These are phyloP conservation scores for Dianthus caryophyllus DNA, from an alignment of 148 eudicot genomes.

Conservation along the genomic window DNA sequence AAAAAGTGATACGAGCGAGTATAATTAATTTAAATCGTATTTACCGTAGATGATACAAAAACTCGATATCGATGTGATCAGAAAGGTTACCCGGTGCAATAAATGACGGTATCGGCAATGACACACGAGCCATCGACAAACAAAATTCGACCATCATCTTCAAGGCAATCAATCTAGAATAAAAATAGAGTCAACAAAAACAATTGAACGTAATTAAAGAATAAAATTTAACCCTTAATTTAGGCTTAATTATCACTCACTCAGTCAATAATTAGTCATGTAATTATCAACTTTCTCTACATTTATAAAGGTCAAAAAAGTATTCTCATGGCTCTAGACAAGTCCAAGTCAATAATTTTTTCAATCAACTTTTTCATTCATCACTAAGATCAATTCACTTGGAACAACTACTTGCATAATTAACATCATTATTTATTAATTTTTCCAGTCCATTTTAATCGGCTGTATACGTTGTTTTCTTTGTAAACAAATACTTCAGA, in stretches of 20 bases:
- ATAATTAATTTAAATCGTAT: no score
- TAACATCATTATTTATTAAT: no score
- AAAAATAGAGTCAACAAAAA: slow-evolving; percentile 17
- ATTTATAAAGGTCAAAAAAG: slow-evolving; percentile 14
- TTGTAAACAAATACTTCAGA: no score
- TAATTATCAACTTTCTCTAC: slow-evolving; percentile 1
- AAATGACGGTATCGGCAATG: slow-evolving; percentile 60
- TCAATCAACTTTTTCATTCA: neutral
- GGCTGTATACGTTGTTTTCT: no score
- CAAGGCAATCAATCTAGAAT: slow-evolving; percentile 50
- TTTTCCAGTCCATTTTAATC: no score
- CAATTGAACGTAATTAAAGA: neutral
- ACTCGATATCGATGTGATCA: no score
- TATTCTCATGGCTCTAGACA: slow-evolving; percentile 14
- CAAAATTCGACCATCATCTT: slow-evolving; percentile 54
- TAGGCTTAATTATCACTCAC: neutral
- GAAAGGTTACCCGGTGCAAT: slow-evolving; percentile 64
- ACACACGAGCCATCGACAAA: slow-evolving; percentile 57
- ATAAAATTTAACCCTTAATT: no score
- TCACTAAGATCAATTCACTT: no score
- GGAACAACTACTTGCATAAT: no score
- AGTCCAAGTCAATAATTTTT: slow-evolving; percentile 1
- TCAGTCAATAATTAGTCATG: no score
- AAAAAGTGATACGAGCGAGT: no score
- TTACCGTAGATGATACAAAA: no score